phyloP scores from a whole-genome alignment of 768 basidiomycete species.

The Chalciporus piperatus region DNA sequence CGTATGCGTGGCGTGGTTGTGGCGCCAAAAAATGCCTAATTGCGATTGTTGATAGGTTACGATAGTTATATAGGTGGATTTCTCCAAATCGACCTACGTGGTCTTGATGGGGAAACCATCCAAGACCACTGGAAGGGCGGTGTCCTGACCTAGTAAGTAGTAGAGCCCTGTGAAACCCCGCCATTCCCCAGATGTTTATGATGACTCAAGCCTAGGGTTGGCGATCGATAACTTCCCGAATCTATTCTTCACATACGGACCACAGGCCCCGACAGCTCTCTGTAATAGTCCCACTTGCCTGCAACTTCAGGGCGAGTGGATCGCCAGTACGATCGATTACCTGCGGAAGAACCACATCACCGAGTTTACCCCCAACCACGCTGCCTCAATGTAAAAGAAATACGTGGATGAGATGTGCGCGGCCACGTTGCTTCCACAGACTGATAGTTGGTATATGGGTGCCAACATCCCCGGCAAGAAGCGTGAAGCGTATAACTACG shows the following conservation, averaged over 20 bases:
- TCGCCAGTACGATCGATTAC: conserved; percentile 12
- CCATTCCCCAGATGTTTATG: too few species aligned
- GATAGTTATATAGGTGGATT: conserved; percentile 4
- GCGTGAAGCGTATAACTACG: not conserved
- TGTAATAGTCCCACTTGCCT: conserved; percentile 9
- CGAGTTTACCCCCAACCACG: conserved; percentile 3
- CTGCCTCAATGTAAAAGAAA: conserved; percentile 6
- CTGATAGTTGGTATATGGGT: conserved; percentile 3
- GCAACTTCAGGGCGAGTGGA: conserved; percentile 7
- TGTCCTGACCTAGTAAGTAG: conserved; percentile 14
- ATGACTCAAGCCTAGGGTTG: not conserved
- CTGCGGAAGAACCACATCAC: conserved; percentile 4
- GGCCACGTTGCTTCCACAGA: conserved; percentile 9
- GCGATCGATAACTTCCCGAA: conserved; percentile 11
- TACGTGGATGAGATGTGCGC: conserved; percentile 1
- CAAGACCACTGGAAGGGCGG: conserved; percentile 15
- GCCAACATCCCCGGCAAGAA: conserved; percentile 4
- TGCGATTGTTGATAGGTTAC: not conserved
- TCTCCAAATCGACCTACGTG: conserved; percentile 10
- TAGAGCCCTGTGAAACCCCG: not conserved
- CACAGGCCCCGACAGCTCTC: conserved; percentile 10
- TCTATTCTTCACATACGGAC: conserved; percentile 13
- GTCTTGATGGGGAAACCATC: not conserved
- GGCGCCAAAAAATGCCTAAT: too few species aligned
- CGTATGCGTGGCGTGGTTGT: too few species aligned